A percentile compares a stretch with the other conserved stretches of the same genome.
phyloP scores from a whole-genome alignment of 192 early-diverging fungal species.

The Coemansia sp. region DNA sequence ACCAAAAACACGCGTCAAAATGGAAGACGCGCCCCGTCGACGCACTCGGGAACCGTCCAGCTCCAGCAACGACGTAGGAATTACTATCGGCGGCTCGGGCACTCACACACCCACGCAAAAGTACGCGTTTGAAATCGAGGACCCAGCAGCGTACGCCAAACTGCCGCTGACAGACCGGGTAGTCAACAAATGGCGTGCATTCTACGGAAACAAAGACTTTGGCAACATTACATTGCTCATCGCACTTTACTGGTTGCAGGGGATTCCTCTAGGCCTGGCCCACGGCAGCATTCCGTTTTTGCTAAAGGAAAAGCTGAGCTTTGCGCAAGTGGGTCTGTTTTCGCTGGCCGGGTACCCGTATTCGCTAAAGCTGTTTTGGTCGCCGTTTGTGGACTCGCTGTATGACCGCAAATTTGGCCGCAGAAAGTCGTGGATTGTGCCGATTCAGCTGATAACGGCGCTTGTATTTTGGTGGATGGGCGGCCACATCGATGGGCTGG shows the following conservation, averaged over 20 bases:
- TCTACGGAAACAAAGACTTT: conserved; percentile 56
- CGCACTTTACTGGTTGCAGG: conserved; percentile 80
- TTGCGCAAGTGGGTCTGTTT: conserved; percentile 90
- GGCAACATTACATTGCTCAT: conserved; percentile 57
- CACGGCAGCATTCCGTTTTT: conserved; percentile 93
- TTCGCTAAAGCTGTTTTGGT: conserved; percentile 97
- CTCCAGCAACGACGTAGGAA: conserved; percentile 31
- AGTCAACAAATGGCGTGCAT: conserved; percentile 22
- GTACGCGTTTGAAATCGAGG: conserved; percentile 50
- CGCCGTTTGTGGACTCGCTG: conserved; percentile 91
- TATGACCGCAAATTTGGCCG: conserved; percentile 82
- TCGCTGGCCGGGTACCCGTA: conserved; percentile 95
- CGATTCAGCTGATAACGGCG: conserved; percentile 88
- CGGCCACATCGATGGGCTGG: conserved; percentile 68
- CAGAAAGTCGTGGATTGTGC: conserved; percentile 98
- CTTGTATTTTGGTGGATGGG: conserved; percentile 79
- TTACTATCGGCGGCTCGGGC: conserved; percentile 34
- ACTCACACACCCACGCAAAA: conserved; percentile 25
- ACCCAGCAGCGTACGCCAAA: conserved; percentile 31
- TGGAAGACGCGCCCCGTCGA: conserved; percentile 36
- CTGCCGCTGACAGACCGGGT: conserved; percentile 2
- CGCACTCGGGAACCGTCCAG: conserved; percentile 29
- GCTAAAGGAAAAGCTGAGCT: conserved; percentile 91
- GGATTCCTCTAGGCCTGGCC: conserved; percentile 88
- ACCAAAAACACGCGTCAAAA: conserved; percentile 8